Conservation (phyloP, 768 basidiomycete genomes). For the Lyophyllum atratum region DNA sequence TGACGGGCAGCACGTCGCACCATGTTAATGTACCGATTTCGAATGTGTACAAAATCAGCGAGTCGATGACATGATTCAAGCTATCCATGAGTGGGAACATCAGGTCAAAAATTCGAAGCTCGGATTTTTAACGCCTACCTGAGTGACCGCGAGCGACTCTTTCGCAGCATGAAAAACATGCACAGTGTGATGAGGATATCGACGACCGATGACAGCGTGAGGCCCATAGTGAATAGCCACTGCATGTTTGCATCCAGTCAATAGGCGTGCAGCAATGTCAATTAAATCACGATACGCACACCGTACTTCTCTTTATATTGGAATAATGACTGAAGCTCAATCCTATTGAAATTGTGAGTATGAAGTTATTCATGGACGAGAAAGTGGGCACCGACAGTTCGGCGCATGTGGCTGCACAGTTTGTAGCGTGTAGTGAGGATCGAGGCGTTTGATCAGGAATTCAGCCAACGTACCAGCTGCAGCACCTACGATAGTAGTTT, state of each 20-base stretch:
- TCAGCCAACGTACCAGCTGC: not conserved
- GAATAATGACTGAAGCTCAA: constrained; percentile 14
- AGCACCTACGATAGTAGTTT: not conserved
- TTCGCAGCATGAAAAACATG: constrained; percentile 26
- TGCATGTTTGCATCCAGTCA: constrained; percentile 10
- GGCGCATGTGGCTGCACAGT: not conserved
- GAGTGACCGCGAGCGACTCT: constrained; percentile 30
- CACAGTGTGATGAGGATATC: constrained; percentile 36
- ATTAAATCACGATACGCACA: not conserved
- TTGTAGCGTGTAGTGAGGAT: not conserved
- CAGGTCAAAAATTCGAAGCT: not conserved
- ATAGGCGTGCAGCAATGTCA: too few species aligned
- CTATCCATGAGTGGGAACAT: constrained; percentile 14
- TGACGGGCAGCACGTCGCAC: constrained; percentile 8
- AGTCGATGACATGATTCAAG: constrained; percentile 37
- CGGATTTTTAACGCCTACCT: constrained; percentile 19
- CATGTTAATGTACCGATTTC: constrained; percentile 44
- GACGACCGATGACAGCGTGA: constrained; percentile 39
- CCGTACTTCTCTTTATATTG: constrained; percentile 13
- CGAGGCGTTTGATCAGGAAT: not conserved
- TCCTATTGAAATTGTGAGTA: not conserved
- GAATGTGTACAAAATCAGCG: constrained; percentile 43
- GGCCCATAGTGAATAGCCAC: constrained; percentile 46
- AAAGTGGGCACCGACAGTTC: not conserved
- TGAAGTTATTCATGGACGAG: not conserved